phyloP scores from a whole-genome alignment of 2,329 filamentous ascomycete genomes.

The Aspergillus sp. region DNA sequence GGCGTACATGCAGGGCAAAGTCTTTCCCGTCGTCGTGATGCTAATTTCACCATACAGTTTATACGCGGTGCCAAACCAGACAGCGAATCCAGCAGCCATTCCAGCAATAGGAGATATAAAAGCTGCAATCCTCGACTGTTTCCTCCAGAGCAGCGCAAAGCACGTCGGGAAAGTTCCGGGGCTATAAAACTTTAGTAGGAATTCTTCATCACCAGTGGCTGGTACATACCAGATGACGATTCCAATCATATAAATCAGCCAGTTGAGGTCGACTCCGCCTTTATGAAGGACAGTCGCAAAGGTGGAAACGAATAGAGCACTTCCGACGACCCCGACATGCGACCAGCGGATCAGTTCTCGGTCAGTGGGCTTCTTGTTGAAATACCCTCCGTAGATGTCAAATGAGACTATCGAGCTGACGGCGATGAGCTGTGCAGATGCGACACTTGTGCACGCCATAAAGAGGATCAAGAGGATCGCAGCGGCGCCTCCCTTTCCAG shows the following conservation, averaged over 20 bases:
- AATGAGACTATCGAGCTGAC: conserved; percentile 54
- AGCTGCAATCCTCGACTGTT: background rate
- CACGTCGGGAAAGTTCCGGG: conserved; percentile 34
- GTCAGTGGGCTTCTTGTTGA: conserved; percentile 47
- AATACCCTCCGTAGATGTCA: conserved; percentile 53
- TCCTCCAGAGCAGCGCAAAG: background rate
- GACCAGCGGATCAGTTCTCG: conserved; percentile 50
- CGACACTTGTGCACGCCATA: conserved; percentile 46
- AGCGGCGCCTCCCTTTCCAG: conserved; percentile 38
- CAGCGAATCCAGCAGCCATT: background rate
- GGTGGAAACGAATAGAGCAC: conserved; percentile 34
- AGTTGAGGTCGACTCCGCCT: conserved; percentile 36
- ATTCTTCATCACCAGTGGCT: too few relatives aligned
- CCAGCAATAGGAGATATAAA: background rate
- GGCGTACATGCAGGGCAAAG: background rate
- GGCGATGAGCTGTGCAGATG: conserved; percentile 53
- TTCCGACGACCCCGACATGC: conserved; percentile 52
- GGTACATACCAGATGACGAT: conserved; percentile 14
- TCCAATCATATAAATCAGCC: conserved; percentile 42
- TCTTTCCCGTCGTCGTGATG: background rate
- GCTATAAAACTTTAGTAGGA: conserved; percentile 31
- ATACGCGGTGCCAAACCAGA: conserved; percentile 1
- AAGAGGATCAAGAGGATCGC: conserved; percentile 37
- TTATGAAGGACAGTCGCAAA: conserved; percentile 34
- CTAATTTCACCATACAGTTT: background rate